Percentiles rank a stretch among this genome's conserved stretches.
phyloP scores from a whole-genome alignment of 2,329 filamentous ascomycete genomes.

The Blastomyces silverae region DNA sequence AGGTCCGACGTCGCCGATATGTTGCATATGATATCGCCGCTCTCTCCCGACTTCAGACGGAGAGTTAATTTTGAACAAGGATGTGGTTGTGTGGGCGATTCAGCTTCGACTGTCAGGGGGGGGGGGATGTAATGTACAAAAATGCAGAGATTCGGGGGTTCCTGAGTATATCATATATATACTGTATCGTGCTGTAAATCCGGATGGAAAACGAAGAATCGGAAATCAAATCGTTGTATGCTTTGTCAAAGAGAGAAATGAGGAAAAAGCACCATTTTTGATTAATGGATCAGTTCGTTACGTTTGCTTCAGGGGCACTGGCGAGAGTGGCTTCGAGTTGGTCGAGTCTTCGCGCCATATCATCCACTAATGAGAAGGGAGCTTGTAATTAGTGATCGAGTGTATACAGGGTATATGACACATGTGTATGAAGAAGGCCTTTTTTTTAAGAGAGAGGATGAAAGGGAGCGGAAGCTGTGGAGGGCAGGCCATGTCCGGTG shows the following conservation, averaged over 20 bases:
- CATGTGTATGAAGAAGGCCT: neutral
- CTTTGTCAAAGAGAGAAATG: constrained; percentile 20
- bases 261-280: constrained; percentile 1
- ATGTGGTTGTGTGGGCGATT: neutral
- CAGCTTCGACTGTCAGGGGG: neutral
- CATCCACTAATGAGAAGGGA: constrained; percentile 62
- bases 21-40: neutral
- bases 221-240: neutral
- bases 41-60: neutral
- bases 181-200: neutral
- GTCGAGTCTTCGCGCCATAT: constrained; percentile 82
- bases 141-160: neutral
- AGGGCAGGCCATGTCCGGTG: neutral
- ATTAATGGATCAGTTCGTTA: constrained; percentile 26
- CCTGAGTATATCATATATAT: neutral
- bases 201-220: constrained; percentile 1
- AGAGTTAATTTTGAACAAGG: neutral
- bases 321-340: constrained; percentile 69
- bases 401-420: neutral
- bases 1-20: neutral
- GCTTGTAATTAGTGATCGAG: neutral
- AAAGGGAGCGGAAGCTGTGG: neutral
- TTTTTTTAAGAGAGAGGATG: neutral
- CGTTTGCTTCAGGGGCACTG: constrained; percentile 44
- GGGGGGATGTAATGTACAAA: neutral